These are phyloP conservation scores for Lycium ferocissimum DNA, from an alignment of 257 asterid genomes.

Conservation along the genomic window DNA sequence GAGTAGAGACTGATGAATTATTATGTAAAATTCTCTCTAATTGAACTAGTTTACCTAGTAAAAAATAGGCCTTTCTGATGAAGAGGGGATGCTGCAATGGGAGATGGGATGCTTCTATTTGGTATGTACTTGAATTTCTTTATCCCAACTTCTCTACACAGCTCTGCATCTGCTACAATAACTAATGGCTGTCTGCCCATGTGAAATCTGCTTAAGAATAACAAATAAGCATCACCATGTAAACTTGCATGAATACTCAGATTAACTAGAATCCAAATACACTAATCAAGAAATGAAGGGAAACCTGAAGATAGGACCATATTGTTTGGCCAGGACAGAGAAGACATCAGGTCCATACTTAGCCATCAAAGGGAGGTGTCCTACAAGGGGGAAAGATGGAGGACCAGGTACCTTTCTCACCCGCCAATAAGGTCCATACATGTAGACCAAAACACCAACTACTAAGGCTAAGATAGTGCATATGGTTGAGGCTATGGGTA, in stretches of 20 bases:
- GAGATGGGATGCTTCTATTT: conserved; percentile 95
- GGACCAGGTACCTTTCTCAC: conserved; percentile 92
- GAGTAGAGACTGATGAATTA: not conserved
- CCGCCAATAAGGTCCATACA: conserved; percentile 80
- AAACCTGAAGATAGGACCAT: conserved; percentile 94
- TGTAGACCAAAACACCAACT: conserved; percentile 54
- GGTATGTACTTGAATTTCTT: conserved; percentile 74
- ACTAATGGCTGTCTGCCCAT: conserved; percentile 97
- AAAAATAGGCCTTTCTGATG: conserved; percentile 96
- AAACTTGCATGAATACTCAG: not conserved
- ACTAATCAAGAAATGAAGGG: conserved; percentile 25
- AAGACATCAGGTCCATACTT: conserved; percentile 87
- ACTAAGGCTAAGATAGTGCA: conserved; percentile 47
- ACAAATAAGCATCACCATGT: not conserved
- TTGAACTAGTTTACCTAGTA: conserved; percentile 59
- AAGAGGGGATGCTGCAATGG: conserved; percentile 91
- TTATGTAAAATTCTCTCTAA: not conserved
- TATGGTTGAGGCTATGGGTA: conserved; percentile 30
- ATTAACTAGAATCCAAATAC: not conserved
- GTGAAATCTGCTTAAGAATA: conserved; percentile 63
- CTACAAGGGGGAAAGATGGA: conserved; percentile 77
- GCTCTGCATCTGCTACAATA: conserved; percentile 88
- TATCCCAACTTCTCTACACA: conserved; percentile 90
- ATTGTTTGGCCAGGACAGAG: conserved; percentile 73
- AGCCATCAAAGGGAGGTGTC: conserved; percentile 93